A percentile compares a stretch with the other conserved stretches of the same genome.
Evolutionary conservation across 2,329 filamentous ascomycete genomes (phyloP).

Genomic region (Grosmannia serpens): DNA sequence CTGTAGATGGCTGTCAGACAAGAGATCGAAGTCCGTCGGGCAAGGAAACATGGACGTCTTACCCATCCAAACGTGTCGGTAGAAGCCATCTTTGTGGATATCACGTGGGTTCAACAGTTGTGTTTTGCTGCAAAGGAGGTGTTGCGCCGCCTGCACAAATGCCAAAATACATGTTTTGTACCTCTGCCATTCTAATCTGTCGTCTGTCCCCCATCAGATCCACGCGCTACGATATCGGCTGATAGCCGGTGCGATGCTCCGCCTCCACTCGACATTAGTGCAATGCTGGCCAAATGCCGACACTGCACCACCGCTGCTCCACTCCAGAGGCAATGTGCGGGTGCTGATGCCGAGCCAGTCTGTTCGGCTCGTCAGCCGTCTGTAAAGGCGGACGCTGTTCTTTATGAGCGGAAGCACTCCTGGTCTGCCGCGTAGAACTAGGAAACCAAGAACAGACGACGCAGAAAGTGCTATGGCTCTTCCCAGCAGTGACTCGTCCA

Average conservation of each 20-base stretch:
- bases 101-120: neutral
- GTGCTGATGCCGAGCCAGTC: neutral
- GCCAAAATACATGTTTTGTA: neutral
- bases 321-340: neutral
- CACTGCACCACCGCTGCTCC: neutral
- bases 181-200: neutral
- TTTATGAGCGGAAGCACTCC: neutral
- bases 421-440: neutral
- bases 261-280: neutral
- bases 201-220: neutral
- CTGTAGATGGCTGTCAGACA: neutral
- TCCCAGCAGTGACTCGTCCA: neutral
- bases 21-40: neutral
- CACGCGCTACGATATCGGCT: neutral
- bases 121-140: neutral
- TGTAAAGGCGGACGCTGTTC: neutral
- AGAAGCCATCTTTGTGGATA: slow-evolving; percentile 22
- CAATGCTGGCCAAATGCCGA: neutral
- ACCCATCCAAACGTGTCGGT: slow-evolving; percentile 3
- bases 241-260: neutral
- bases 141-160: neutral
- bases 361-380: neutral
- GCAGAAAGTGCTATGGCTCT: neutral
- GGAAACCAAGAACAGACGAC: neutral
- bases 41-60: neutral